Percentiles rank a stretch among this genome's conserved stretches.
Evolutionary conservation across 352 stramenopile species (phyloP).

Genomic region (Pythium aristosporum): DNA sequence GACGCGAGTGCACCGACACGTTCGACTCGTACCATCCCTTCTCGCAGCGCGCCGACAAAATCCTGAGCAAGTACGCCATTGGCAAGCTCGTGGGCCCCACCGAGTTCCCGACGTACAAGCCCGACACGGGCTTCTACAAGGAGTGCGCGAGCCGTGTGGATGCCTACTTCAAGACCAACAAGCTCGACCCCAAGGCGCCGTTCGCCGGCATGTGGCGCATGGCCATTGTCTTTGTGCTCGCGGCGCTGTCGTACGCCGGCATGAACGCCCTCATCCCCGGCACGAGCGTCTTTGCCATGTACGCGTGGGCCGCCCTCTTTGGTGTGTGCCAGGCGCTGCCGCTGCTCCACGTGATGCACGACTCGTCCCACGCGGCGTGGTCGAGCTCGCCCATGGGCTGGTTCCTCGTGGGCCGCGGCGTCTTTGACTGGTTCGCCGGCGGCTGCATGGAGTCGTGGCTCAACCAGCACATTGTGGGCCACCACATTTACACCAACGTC

Average conservation of each 20-base stretch:
- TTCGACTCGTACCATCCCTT: constrained; percentile 92
- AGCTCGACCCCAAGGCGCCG: constrained; percentile 82
- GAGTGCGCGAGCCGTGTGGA: constrained; percentile 79
- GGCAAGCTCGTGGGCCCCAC: constrained; percentile 70
- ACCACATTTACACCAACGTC: constrained; percentile 96
- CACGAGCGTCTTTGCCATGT: constrained; percentile 35
- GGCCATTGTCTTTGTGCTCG: constrained; percentile 69
- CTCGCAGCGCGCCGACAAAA: constrained; percentile 76
- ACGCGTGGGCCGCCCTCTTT: constrained; percentile 80
- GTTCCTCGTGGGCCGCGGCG: constrained; percentile 70
- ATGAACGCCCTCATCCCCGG: constrained; percentile 71
- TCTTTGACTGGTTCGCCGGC: constrained; percentile 91
- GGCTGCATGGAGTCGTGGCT: constrained; percentile 93
- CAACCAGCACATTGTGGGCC: constrained; percentile 94
- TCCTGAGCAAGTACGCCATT: constrained; percentile 84
- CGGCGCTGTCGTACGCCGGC: constrained; percentile 63
- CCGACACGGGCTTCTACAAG: constrained; percentile 90
- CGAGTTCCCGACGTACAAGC: constrained; percentile 91
- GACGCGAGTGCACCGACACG: constrained; percentile 85
- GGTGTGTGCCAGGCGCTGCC: constrained; percentile 88
- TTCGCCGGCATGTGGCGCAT: constrained; percentile 88
- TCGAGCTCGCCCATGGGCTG: constrained; percentile 77
- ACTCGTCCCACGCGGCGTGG: constrained; percentile 89
- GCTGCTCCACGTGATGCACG: constrained; percentile 93
- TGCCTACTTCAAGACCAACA: constrained; percentile 90